Conservation (phyloP, 208 protist genomes). For the Acanthamoeba lugdunensis region DNA sequence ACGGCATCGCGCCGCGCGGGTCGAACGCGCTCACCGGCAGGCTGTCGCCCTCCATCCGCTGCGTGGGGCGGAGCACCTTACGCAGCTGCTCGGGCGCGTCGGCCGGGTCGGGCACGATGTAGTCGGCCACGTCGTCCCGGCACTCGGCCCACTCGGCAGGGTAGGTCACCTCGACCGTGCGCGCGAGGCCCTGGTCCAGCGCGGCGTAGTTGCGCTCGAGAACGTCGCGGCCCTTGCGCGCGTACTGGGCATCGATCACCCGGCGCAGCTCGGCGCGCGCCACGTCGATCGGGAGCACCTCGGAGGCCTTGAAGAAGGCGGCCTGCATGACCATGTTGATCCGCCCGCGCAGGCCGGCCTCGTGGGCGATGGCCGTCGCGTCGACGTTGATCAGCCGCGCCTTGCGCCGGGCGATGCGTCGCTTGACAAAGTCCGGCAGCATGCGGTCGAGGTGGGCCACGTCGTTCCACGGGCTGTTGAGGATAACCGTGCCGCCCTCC, state of each 20-base stretch:
- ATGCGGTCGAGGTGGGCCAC: constrained; percentile 79
- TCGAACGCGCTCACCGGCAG: constrained; percentile 80
- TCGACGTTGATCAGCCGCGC: constrained; percentile 82
- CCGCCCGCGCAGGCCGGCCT: constrained; percentile 76
- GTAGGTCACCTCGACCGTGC: constrained; percentile 65
- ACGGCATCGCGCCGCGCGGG: constrained; percentile 80
- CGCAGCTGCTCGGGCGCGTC: constrained; percentile 10
- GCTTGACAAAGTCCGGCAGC: constrained; percentile 82
- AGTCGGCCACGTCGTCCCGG: not conserved
- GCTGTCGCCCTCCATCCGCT: constrained; percentile 74
- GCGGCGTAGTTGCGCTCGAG: constrained; percentile 83
- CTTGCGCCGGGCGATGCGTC: constrained; percentile 78
- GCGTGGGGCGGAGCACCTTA: not conserved
- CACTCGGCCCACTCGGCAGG: constrained; percentile 73
- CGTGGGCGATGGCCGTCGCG: constrained; percentile 81
- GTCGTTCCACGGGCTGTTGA: constrained; percentile 82
- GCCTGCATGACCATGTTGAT: constrained; percentile 90
- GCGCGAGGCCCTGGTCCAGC: constrained; percentile 76
- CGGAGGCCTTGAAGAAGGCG: constrained; percentile 87
- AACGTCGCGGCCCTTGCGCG: constrained; percentile 83
- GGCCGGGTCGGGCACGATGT: not conserved
- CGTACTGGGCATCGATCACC: constrained; percentile 84
- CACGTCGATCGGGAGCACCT: constrained; percentile 83
- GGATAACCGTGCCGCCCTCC: constrained; percentile 83
- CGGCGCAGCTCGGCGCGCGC: constrained; percentile 85